phyloP scores from a whole-genome alignment of 805 yeast genomes.

The Wickerhamomyces alni region DNA sequence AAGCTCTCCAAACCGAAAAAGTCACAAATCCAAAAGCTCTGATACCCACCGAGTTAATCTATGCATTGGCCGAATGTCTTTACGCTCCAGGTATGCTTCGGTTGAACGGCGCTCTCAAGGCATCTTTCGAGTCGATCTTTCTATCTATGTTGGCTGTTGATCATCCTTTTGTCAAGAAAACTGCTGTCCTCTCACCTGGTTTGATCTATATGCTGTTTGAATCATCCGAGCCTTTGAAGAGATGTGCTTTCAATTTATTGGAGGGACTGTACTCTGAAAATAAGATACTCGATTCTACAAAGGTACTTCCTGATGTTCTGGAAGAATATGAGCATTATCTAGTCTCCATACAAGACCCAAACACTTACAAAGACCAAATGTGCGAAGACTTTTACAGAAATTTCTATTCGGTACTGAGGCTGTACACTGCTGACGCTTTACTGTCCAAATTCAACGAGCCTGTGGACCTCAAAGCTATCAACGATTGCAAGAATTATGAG shows the following conservation, averaged over 20 bases:
- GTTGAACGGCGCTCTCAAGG: slow-evolving; percentile 28
- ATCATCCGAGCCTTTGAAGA: slow-evolving; percentile 39
- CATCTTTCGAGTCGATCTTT: slow-evolving; percentile 32
- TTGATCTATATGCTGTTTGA: slow-evolving; percentile 47
- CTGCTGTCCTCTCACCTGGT: slow-evolving; percentile 38
- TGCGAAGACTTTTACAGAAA: slow-evolving; percentile 46
- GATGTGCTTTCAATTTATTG: slow-evolving; percentile 40
- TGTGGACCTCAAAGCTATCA: slow-evolving; percentile 17
- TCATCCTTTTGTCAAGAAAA: slow-evolving; percentile 21
- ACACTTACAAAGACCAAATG: slow-evolving; percentile 34
- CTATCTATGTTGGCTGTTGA: slow-evolving; percentile 24
- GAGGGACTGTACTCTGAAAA: slow-evolving; percentile 13
- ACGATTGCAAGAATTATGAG: slow-evolving; percentile 21
- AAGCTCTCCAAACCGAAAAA: not conserved
- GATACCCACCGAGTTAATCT: slow-evolving; percentile 12
- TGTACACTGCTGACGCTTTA: slow-evolving; percentile 31
- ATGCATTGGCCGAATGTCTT: slow-evolving; percentile 40
- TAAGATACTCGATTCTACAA: slow-evolving; percentile 16
- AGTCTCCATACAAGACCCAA: slow-evolving; percentile 47
- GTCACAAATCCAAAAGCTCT: slow-evolving; percentile 1
- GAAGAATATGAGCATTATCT: slow-evolving; percentile 54
- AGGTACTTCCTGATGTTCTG: slow-evolving; percentile 31
- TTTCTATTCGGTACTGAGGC: slow-evolving; percentile 29
- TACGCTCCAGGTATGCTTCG: slow-evolving; percentile 47
- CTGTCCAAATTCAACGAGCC: slow-evolving; percentile 23